Evolutionary conservation across 495 filamentous ascomycete genomes (phyloP), one percentile per base, ranked within the genome.

Genomic region (Penicillium silybi): DNA sequence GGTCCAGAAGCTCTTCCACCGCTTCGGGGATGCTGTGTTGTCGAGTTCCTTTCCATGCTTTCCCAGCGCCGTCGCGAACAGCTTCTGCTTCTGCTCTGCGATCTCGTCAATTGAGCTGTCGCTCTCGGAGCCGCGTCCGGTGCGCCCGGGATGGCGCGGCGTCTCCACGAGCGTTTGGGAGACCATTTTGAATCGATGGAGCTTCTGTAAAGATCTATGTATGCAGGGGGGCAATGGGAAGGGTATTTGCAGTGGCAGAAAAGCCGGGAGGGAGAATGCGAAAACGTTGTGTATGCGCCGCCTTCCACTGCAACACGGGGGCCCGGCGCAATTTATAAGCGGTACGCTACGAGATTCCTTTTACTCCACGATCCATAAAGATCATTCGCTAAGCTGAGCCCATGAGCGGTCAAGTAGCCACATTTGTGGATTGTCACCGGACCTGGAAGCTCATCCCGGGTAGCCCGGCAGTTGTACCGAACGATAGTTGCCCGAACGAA

Each of bases 1-100:
- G 44, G 71, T 68, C 64, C 78, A 69, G 54, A 82, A 79, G 15
- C 70, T 79, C 62, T 75, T 79, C 68, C 74, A 74, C 23, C 79
- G 72, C 53, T 80, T 80, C 6, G 80, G 72, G 8, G 74, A 76
- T 17, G 73, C 79, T 2, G 78, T 71, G 26, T 75, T 75, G 61
- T 80, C 68, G 22, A 72, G 38, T 37, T 67, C 64, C 18, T 62
- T 61, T 45, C 54, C 61, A 58, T 53, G 22, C 41, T 57, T 52
- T 44, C 57, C 54, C 43, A 60, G 55, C 19, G 57, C 38, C 0
- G 50, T 35, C 10, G 61, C 57, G 23, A 64, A 48, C 8, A 68
- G 44, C 54, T 68, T 72, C 39, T 67, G 63, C 57, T 74, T 72
- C 58, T 68, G 66, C 15, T 63, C 56, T 26, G 64, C 64, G 46